Evolutionary conservation across 768 basidiomycete genomes (phyloP).

Genomic region (Trametes coccinea): DNA sequence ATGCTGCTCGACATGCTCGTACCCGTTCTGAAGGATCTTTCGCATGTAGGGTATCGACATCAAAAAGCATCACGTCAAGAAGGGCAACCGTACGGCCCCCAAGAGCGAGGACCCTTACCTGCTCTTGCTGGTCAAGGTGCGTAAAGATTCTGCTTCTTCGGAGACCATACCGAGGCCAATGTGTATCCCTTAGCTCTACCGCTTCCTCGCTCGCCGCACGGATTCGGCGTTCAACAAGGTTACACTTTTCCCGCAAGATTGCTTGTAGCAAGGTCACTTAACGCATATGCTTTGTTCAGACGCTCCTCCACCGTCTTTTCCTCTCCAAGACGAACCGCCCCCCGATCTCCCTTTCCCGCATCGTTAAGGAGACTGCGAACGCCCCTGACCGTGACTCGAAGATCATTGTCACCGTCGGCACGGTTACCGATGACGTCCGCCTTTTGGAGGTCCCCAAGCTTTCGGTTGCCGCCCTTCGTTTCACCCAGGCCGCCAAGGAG

Average conservation of each 20-base stretch:
- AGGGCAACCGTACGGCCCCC: conserved; percentile 90
- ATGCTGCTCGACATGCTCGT: conserved; percentile 32
- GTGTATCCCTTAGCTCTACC: conserved; percentile 73
- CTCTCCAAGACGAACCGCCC: conserved; percentile 97
- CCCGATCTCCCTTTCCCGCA: conserved; percentile 91
- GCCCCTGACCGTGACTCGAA: conserved; percentile 71
- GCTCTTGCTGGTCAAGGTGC: conserved; percentile 94
- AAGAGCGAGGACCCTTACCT: conserved; percentile 99
- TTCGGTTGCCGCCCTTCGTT: conserved; percentile 90
- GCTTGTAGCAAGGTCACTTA: not conserved
- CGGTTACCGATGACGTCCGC: conserved; percentile 95
- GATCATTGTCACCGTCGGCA: conserved; percentile 86
- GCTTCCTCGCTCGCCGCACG: conserved; percentile 97
- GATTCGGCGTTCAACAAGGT: conserved; percentile 97
- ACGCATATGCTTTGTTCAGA: conserved; percentile 43
- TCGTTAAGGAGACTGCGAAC: conserved; percentile 76
- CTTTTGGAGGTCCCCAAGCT: conserved; percentile 85
- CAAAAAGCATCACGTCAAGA: conserved; percentile 97
- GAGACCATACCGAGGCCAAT: conserved; percentile 3
- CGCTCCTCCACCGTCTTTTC: conserved; percentile 94
- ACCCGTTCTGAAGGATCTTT: conserved; percentile 5
- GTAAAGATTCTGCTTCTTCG: conserved; percentile 17
- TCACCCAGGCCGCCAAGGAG: conserved; percentile 91
- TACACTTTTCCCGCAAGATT: conserved; percentile 12
- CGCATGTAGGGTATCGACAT: conserved; percentile 87